Percentiles rank a stretch among this genome's conserved stretches.
These are phyloP conservation scores for Aphanomyces euteiches DNA, from an alignment of 352 stramenopile genomes.

Conservation along the genomic window DNA sequence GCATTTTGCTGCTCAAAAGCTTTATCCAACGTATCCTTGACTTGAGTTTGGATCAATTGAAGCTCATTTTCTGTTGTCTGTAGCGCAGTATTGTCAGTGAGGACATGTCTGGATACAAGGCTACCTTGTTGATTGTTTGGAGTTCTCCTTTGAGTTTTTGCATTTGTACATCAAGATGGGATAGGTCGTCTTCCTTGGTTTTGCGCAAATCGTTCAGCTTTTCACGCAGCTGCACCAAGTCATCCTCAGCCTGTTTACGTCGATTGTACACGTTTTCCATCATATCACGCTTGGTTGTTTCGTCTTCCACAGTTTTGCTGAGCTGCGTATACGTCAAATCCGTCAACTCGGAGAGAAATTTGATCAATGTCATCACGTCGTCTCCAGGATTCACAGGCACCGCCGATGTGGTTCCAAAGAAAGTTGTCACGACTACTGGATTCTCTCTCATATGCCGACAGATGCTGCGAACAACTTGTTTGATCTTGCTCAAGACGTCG, in stretches of 20 bases:
- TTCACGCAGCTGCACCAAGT: slow-evolving; percentile 65
- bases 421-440: slow-evolving; percentile 62
- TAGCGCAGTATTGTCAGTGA: neutral
- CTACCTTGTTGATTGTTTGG: slow-evolving; percentile 63
- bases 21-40: slow-evolving; percentile 70
- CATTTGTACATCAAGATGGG: slow-evolving; percentile 71
- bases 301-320: slow-evolving; percentile 82
- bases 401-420: slow-evolving; percentile 48
- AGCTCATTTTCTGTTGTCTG: slow-evolving; percentile 67
- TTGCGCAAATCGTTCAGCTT: slow-evolving; percentile 73
- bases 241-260: slow-evolving; percentile 79
- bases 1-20: slow-evolving; percentile 71
- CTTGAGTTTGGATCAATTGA: slow-evolving; percentile 66
- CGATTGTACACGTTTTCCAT: slow-evolving; percentile 70
- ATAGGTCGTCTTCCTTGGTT: slow-evolving; percentile 79
- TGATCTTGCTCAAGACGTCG: slow-evolving; percentile 78
- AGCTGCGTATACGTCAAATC: slow-evolving; percentile 69
- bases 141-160: slow-evolving; percentile 79
- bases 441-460: slow-evolving; percentile 73
- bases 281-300: slow-evolving; percentile 76
- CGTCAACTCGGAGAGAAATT: slow-evolving; percentile 75
- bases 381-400: slow-evolving; percentile 52
- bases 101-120: neutral
- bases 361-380: slow-evolving; percentile 69
- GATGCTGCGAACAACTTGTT: slow-evolving; percentile 52